Conservation (phyloP, 495 filamentous ascomycete species). For the Xylaria longipes region DNA sequence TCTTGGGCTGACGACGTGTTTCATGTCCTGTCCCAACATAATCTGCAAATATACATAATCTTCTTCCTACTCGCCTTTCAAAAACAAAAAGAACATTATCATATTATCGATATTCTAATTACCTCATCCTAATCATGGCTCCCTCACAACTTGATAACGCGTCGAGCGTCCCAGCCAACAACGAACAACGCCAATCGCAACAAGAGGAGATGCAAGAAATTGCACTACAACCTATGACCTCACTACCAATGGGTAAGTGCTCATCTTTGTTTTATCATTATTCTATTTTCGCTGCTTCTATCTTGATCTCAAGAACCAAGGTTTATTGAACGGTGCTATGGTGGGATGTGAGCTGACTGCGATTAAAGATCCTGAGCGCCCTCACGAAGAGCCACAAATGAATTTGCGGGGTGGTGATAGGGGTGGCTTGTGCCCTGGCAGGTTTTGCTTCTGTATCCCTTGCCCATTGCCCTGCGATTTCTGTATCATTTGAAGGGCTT, state of each 20-base stretch:
- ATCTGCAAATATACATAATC: background rate
- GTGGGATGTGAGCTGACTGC: constrained; percentile 11
- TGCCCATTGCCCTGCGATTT: constrained; percentile 53
- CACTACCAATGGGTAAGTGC: constrained; percentile 46
- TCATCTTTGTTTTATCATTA: background rate
- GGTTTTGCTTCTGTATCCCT: constrained; percentile 54
- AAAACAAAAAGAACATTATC: background rate
- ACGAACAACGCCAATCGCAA: constrained; percentile 16
- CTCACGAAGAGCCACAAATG: constrained; percentile 43
- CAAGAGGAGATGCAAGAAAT: constrained; percentile 25
- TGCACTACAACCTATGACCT: constrained; percentile 35
- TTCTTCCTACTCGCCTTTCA: background rate
- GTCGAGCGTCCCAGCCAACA: background rate
- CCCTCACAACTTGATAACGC: constrained; percentile 22
- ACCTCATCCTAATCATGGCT: constrained; percentile 2
- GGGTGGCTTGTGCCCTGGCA: constrained; percentile 44
- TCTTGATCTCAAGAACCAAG: background rate
- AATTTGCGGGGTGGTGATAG: constrained; percentile 50
- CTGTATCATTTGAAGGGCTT: constrained; percentile 44
- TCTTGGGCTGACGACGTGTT: constrained; percentile 11
- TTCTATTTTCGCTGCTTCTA: background rate
- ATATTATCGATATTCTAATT: background rate
- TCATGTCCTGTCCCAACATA: background rate
- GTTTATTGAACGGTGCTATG: background rate
- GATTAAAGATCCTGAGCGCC: constrained; percentile 43